A percentile compares a stretch with the other conserved stretches of the same genome.
These are phyloP conservation scores for Neonectria faginata DNA, from an alignment of 2,329 filamentous ascomycete genomes.

Conservation along the genomic window DNA sequence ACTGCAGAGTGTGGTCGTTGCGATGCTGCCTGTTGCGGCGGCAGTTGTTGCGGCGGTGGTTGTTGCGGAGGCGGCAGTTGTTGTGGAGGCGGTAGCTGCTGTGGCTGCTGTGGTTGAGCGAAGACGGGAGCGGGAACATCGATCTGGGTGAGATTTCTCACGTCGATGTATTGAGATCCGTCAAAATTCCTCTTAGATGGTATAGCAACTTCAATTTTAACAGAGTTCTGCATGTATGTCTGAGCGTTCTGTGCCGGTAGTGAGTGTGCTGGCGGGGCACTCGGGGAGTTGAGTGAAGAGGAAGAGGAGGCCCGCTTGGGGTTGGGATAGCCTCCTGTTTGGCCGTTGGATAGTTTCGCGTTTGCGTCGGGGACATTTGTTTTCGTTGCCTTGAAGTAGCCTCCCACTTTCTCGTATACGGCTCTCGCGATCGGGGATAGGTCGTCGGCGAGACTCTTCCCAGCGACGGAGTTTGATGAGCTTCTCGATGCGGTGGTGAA, in stretches of 20 bases:
- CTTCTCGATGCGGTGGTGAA: constrained; percentile 56
- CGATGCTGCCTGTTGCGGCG: constrained; percentile 19
- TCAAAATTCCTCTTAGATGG: constrained; percentile 58
- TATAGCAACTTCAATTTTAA: constrained; percentile 61
- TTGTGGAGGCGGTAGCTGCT: constrained; percentile 30
- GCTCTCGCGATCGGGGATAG: constrained; percentile 62
- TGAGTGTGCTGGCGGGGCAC: constrained; percentile 29
- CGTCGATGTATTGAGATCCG: constrained; percentile 51
- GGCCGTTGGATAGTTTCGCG: constrained; percentile 53
- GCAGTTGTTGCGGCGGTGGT: constrained; percentile 24
- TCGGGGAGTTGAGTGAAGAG: constrained; percentile 38
- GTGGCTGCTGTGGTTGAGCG: constrained; percentile 25
- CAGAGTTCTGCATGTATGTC: constrained; percentile 50
- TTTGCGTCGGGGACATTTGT: constrained; percentile 46
- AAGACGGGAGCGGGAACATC: constrained; percentile 33
- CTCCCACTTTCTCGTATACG: constrained; percentile 56
- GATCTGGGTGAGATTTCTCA: constrained; percentile 40
- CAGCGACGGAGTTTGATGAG: constrained; percentile 35
- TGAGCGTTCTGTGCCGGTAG: constrained; percentile 44
- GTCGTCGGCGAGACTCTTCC: constrained; percentile 52
- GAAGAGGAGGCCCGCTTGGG: constrained; percentile 37
- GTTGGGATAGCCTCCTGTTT: constrained; percentile 37
- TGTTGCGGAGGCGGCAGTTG: constrained; percentile 21
- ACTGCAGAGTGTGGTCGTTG: constrained; percentile 24
- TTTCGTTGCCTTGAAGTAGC: constrained; percentile 55